Evolutionary conservation across 2,329 filamentous ascomycete genomes (phyloP), one percentile per base, ranked within the genome.

Genomic region (Nakataea oryzae): DNA sequence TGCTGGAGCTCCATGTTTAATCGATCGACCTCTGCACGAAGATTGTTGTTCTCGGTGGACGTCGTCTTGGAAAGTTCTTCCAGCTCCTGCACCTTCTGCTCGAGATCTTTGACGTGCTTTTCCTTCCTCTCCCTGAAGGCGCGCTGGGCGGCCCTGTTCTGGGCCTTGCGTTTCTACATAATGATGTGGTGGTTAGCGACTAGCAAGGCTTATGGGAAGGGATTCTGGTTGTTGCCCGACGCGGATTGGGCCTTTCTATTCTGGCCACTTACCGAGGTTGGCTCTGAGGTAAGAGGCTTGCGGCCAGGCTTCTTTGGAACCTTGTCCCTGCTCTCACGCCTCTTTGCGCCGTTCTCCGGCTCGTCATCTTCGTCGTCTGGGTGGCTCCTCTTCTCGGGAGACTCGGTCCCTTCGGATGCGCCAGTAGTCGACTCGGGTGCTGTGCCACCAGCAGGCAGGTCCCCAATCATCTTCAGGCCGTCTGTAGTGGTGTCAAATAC

Each of bases 81-180:
- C 14, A 91, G 74, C 70, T 90, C 86, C 57, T 87, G 81, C 2
- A 91, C 86, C 74, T 91, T 90, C 63, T 81, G 88, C 75, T 96
- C 92, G 2, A 96, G 81, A 67, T 93, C 89, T 72, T 91, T 91
- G 58, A 96, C 74, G 69, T 96, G 93, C 77, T 90, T 93, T 74
- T 97, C 93, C 76, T 97, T 97, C 65, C 93, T 89, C 74, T 97
- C 93, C 62, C 93, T 86, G 81, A 97, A 97, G 8, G 93, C 93
- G 63, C 93, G 86, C 75, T 97, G 93, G 5, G 93, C 93, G 13
- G 93, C 93, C 67, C 93, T 86, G 68, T 97, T 97, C 72, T 97
- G 93, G 12, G 95, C 95, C 78, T 99, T 99, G 69, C 92, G 88
- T 78, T 96, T 96, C 91, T 96, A 70, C 58, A 65, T 41, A 12